Evolutionary conservation across 208 protist species (phyloP).

Genomic region (Crithidia brevicula): DNA sequence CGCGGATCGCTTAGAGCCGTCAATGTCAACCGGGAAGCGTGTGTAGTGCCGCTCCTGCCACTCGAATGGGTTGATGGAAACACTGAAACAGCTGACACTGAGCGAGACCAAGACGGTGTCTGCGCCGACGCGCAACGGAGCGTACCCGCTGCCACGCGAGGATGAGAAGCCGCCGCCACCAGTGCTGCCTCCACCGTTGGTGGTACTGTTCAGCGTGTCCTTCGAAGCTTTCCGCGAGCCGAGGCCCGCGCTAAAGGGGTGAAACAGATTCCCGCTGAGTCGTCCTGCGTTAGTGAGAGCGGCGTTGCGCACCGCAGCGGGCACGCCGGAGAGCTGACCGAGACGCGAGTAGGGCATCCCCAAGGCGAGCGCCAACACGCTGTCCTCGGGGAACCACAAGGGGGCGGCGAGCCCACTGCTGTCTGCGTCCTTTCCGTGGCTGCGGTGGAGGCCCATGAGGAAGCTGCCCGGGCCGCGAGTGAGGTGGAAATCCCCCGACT

Average conservation of each 20-base stretch:
- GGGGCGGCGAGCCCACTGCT: background rate
- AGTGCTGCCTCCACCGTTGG: background rate
- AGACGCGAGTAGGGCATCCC: slow-evolving; percentile 30
- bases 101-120: slow-evolving; percentile 34
- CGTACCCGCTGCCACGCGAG: background rate
- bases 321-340: slow-evolving; percentile 16
- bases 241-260: background rate
- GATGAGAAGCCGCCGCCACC: background rate
- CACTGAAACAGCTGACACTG: slow-evolving; percentile 70
- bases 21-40: slow-evolving; percentile 57
- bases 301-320: slow-evolving; percentile 4
- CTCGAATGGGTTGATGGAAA: slow-evolving; percentile 72
- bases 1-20: slow-evolving; percentile 32
- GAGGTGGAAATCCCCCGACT: background rate
- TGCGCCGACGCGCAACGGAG: background rate
- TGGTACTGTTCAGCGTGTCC: background rate
- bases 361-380: slow-evolving; percentile 40
- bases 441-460: slow-evolving; percentile 10
- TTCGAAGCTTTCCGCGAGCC: slow-evolving; percentile 8
- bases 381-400: slow-evolving; percentile 42
- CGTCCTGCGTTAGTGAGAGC: slow-evolving; percentile 1
- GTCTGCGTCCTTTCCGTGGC: background rate
- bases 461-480: background rate
- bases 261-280: background rate
- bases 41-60: slow-evolving; percentile 61